A percentile compares a stretch with the other conserved stretches of the same genome.
phyloP scores from a whole-genome alignment of 148 eudicot species.

The Rhododendron ovatum region DNA sequence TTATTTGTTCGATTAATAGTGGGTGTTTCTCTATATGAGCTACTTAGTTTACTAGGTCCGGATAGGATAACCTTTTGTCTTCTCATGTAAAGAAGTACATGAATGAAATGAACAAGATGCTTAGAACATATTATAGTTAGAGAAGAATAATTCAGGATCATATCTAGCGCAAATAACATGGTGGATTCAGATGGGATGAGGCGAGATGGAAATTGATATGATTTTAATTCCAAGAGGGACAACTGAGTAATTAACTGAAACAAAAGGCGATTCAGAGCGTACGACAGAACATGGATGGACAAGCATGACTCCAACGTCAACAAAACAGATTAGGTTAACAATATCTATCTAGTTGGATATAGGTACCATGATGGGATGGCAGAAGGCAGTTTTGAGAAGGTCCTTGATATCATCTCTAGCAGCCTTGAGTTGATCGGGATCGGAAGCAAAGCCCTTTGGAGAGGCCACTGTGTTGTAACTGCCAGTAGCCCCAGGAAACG shows the following conservation, averaged over 20 bases:
- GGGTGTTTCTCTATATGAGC: neutral
- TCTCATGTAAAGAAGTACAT: neutral
- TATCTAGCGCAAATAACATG: neutral
- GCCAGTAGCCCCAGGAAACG: neutral
- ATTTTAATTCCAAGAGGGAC: neutral
- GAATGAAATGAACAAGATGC: neutral
- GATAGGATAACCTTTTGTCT: neutral
- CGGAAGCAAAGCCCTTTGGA: conserved; percentile 9
- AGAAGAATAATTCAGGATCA: neutral
- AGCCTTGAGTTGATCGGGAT: conserved; percentile 14
- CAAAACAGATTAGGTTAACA: neutral
- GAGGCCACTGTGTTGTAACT: conserved; percentile 9
- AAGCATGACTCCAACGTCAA: neutral
- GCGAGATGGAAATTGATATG: neutral
- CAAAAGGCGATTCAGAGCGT: neutral
- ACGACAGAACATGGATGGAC: neutral
- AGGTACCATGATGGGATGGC: conserved; percentile 13
- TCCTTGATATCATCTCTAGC: conserved; percentile 17
- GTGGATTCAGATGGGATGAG: neutral
- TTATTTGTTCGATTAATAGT: neutral
- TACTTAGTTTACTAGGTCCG: neutral
- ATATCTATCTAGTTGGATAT: neutral
- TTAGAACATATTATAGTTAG: neutral
- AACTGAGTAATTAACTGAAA: neutral
- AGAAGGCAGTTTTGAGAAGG: conserved; percentile 8